A percentile compares a stretch with the other conserved stretches of the same genome.
phyloP scores from a whole-genome alignment of 805 yeast genomes.

The Candida koratica region DNA sequence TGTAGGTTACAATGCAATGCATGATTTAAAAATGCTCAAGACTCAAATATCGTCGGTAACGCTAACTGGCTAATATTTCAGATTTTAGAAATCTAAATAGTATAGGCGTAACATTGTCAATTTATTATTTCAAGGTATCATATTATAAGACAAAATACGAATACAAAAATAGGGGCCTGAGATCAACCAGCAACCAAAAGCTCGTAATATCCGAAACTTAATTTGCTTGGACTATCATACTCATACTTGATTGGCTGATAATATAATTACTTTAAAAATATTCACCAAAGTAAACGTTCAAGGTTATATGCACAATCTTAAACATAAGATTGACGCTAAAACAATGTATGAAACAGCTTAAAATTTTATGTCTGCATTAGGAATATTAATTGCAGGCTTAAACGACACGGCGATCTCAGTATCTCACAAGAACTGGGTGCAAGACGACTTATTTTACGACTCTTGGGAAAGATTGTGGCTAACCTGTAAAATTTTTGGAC shows the following conservation, averaged over 20 bases:
- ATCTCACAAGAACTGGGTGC: not conserved
- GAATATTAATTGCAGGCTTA: not conserved
- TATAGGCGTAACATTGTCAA: too few species aligned
- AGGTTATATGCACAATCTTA: not conserved
- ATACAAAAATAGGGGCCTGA: too few species aligned
- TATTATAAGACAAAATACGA: too few species aligned
- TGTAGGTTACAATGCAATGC: too few species aligned
- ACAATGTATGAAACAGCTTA: not conserved
- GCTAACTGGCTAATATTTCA: too few species aligned
- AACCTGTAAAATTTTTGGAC: not conserved
- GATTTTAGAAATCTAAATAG: too few species aligned
- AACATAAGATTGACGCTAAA: slow-evolving; percentile 1
- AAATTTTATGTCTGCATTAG: not conserved
- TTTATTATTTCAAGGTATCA: too few species aligned
- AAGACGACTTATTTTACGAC: slow-evolving; percentile 3
- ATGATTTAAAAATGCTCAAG: too few species aligned
- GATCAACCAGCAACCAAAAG: too few species aligned
- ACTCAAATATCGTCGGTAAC: too few species aligned
- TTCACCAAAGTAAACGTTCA: not conserved
- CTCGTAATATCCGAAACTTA: too few species aligned
- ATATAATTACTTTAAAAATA: not conserved
- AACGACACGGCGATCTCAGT: not conserved
- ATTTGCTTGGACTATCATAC: too few species aligned
- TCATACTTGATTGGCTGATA: not conserved
- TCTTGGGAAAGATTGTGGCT: not conserved